Conservation (phyloP, 1,284 basidiomycete genomes). For the Apiotrichum akiyoshidainum region DNA sequence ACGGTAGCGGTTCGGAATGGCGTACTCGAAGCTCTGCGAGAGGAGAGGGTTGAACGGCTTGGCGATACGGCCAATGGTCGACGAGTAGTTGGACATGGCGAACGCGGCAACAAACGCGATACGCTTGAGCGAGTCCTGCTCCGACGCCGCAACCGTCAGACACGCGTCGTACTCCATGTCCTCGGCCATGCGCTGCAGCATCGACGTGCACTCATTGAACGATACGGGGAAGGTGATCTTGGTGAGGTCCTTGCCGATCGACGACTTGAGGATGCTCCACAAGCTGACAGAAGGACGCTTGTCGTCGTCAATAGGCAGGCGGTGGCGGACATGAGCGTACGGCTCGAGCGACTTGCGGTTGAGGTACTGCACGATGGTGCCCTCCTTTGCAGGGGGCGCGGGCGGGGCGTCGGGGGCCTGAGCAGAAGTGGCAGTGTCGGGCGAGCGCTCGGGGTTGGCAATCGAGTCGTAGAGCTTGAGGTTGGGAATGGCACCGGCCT, state of each 20-base stretch:
- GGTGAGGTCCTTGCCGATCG: constrained; percentile 95
- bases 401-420: neutral
- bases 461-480: constrained; percentile 66
- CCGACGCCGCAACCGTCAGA: constrained; percentile 68
- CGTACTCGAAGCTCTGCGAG: constrained; percentile 92
- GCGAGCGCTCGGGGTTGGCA: constrained; percentile 30
- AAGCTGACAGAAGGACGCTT: constrained; percentile 85
- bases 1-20: constrained; percentile 81
- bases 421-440: neutral
- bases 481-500: constrained; percentile 68
- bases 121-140: constrained; percentile 73
- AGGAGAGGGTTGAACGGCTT: constrained; percentile 78
- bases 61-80: constrained; percentile 90
- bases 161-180: constrained; percentile 96
- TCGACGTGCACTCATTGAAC: constrained; percentile 95
- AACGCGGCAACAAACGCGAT: constrained; percentile 94
- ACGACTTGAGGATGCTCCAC: constrained; percentile 93
- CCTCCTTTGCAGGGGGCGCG: neutral
- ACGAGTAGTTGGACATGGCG: constrained; percentile 95
- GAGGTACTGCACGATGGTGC: constrained; percentile 42
- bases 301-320: constrained; percentile 68
- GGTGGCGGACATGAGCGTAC: constrained; percentile 66
- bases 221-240: constrained; percentile 90
- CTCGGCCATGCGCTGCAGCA: constrained; percentile 79
- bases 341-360: constrained; percentile 62